Evolutionary conservation across 331 rosid species (phyloP), one percentile per base, ranked within the genome.

Genomic region (Rhamnella rubrinervis): DNA sequence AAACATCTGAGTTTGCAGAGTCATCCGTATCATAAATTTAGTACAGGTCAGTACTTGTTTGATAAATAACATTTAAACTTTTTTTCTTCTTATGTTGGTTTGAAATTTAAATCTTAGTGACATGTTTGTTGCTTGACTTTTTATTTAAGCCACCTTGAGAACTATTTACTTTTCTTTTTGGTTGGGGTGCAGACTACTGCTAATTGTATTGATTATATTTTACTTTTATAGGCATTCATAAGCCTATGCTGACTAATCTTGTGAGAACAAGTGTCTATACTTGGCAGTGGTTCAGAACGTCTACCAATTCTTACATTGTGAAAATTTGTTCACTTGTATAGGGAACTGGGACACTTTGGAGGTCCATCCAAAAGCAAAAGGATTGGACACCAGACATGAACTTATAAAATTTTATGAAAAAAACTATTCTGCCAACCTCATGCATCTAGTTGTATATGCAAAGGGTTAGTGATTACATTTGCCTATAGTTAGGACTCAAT

Each of bases 271-370:
- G 31, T 25, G 57, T 53, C 5, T 63, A 31, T 61, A 9, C 47
- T 71, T 62, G 52, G 50, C 40, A 25, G 16, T 19, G 17, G 73
- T 55, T 56, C 59, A 44, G 51, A 59, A 71, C 28, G 60, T 66
- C 63, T 61, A 39, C 51, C 46, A 49, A 52, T 71, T 79, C 66
- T 68, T 59, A 60, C 56, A 31, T 41, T 70, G 51, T 63, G 63
- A 67, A 66, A 41, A 75, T 52, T 67, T 63, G 15, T 60, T 50
- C 17, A 61, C 59, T 61, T 68, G 6, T 62, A 19, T 55, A 93
- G 98, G 98, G 74, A 93, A 81, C 70, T 89, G 92, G 98, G 97
- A 93, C 41, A 93, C 98, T 57, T 81, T 93, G 96, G 97, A 89
- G 78, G 93, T 89, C 78, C 81, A 72, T 75, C 98, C 98, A 23